These are phyloP conservation scores for Psilocybe cyanescens DNA, from an alignment of 768 basidiomycete genomes.

Conservation along the genomic window DNA sequence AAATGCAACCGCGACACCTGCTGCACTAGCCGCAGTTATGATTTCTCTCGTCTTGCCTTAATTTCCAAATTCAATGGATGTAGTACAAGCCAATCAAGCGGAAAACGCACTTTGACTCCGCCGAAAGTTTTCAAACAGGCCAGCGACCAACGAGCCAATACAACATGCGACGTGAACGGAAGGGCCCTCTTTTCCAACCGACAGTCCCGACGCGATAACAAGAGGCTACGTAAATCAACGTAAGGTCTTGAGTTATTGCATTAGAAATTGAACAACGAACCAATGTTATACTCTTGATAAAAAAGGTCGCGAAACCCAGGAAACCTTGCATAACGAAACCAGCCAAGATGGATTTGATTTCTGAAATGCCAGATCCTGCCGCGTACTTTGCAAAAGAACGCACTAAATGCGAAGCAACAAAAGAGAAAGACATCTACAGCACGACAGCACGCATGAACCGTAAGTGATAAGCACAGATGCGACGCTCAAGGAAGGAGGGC, in stretches of 20 bases:
- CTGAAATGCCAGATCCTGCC: constrained; percentile 97
- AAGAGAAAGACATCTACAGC: constrained; percentile 77
- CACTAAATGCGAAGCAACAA: constrained; percentile 88
- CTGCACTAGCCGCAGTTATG: constrained; percentile 93
- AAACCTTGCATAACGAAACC: constrained; percentile 98
- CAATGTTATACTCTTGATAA: constrained; percentile 92
- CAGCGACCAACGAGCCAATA: constrained; percentile 88
- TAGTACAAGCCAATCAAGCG: background rate
- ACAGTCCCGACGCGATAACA: constrained; percentile 95
- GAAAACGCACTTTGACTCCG: constrained; percentile 78
- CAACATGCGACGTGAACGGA: constrained; percentile 98
- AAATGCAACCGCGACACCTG: constrained; percentile 98
- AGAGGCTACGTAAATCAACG: constrained; percentile 66
- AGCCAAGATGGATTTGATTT: constrained; percentile 97
- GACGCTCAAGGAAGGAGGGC: background rate
- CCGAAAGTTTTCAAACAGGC: constrained; percentile 79
- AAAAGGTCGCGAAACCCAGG: constrained; percentile 86
- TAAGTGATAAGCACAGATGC: background rate
- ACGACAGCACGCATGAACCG: background rate
- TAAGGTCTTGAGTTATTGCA: background rate
- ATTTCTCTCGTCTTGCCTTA: constrained; percentile 87
- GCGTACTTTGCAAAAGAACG: constrained; percentile 90
- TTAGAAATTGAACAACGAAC: constrained; percentile 47
- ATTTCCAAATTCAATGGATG: constrained; percentile 19
- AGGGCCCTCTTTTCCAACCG: constrained; percentile 98